Percentiles rank a stretch among this genome's conserved stretches.
Evolutionary conservation across 2,329 filamentous ascomycete species (phyloP).

Genomic region (Lanzia echinophila): DNA sequence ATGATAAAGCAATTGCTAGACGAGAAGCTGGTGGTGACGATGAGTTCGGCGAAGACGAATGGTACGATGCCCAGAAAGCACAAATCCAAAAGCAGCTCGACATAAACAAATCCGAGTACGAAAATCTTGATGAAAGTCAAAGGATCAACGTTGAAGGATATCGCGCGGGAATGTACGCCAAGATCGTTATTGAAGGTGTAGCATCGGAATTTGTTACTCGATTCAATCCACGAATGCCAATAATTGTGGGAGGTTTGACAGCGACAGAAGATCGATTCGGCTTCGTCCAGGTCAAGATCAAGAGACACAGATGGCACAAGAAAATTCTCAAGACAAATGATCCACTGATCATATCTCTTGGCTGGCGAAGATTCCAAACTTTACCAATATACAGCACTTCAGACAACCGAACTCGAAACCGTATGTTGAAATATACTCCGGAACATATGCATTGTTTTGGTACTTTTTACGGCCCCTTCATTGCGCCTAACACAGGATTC

Average conservation of each 20-base stretch:
- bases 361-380: slow-evolving; percentile 92
- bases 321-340: slow-evolving; percentile 98
- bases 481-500: slow-evolving; percentile 93
- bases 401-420: slow-evolving; percentile 85
- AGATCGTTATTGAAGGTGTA: slow-evolving; percentile 81
- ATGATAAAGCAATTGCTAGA: slow-evolving; percentile 74
- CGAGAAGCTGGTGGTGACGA: slow-evolving; percentile 59
- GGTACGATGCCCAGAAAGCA: slow-evolving; percentile 97
- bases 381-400: slow-evolving; percentile 91
- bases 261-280: slow-evolving; percentile 94
- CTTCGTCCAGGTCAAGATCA: slow-evolving; percentile 92
- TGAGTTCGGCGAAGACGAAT: slow-evolving; percentile 94
- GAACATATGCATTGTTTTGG: slow-evolving; percentile 99
- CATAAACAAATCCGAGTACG: slow-evolving; percentile 94
- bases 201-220: slow-evolving; percentile 81
- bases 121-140: slow-evolving; percentile 76
- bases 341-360: slow-evolving; percentile 91
- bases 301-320: slow-evolving; percentile 97
- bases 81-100: slow-evolving; percentile 90
- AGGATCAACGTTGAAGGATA: slow-evolving; percentile 81
- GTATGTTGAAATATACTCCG: slow-evolving; percentile 98
- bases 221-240: slow-evolving; percentile 75
- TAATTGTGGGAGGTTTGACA: slow-evolving; percentile 86
- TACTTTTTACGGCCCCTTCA: slow-evolving; percentile 89
- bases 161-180: slow-evolving; percentile 86